These are phyloP conservation scores for Myxozyma neotropica DNA, from an alignment of 805 yeast genomes.

Conservation along the genomic window DNA sequence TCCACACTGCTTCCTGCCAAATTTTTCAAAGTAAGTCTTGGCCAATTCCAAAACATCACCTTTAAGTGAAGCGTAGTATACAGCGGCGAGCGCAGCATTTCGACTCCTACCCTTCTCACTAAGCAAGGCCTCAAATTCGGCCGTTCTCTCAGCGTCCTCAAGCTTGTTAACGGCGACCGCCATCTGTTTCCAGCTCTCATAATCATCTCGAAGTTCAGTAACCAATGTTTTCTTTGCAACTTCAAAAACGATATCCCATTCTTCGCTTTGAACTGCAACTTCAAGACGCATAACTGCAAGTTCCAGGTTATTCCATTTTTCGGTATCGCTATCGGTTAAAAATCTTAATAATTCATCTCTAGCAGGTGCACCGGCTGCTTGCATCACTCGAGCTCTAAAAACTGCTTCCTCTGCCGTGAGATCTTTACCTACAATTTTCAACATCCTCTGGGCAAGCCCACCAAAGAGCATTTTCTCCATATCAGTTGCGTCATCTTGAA, in stretches of 20 bases:
- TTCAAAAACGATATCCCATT: conserved; percentile 51
- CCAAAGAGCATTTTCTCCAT: conserved; percentile 59
- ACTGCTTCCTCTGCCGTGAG: conserved; percentile 65
- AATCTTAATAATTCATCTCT: conserved; percentile 45
- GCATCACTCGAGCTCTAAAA: conserved; percentile 56
- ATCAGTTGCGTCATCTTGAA: conserved; percentile 43
- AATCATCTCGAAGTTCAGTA: conserved; percentile 63
- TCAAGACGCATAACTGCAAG: conserved; percentile 50
- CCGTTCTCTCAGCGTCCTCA: conserved; percentile 33
- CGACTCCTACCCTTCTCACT: conserved; percentile 47
- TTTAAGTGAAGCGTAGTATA: conserved; percentile 49
- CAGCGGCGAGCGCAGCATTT: conserved; percentile 57
- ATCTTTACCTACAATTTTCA: conserved; percentile 57
- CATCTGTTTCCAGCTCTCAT: conserved; percentile 67
- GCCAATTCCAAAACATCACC: conserved; percentile 33
- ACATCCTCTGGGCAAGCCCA: conserved; percentile 59
- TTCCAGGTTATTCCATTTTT: conserved; percentile 56
- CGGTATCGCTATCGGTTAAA: conserved; percentile 32
- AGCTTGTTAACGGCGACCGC: conserved; percentile 51
- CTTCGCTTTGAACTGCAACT: conserved; percentile 47
- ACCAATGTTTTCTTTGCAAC: conserved; percentile 49
- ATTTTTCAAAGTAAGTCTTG: conserved; percentile 48
- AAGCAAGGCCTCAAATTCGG: conserved; percentile 44
- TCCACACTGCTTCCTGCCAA: conserved; percentile 65
- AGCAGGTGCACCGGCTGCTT: conserved; percentile 26